Base-by-base conservation (phyloP, 176 grass and related monocot species). In the Cenchrus fungigraminus region DNA sequence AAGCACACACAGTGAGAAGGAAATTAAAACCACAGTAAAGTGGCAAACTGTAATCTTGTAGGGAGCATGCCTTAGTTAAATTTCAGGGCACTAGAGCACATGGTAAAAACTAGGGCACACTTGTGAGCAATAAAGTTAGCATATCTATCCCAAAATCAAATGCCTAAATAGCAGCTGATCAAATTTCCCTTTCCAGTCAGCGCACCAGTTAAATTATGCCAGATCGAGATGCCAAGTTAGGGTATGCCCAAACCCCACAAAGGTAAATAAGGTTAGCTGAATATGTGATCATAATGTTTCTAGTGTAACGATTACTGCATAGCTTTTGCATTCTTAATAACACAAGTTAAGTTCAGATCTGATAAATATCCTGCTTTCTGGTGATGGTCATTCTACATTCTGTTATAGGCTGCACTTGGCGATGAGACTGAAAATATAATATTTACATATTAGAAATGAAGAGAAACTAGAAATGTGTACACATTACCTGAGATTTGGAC, bases 401-500 rank as follows among this genome's bases (percentile, higher is more conserved):
- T 40, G 65, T 32, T 31, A 69, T 54, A 52, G 32, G 74, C 42
- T 14, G 44, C 46, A 62, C 40, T 51, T 47, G 11, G 22, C 16
- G n/a, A 45, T 61, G 17, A 74, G 19, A 62, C 43, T 32, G 61
- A 61, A 78, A 77, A 61, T 11, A 62, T 68, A 90, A 42, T 46
- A 34, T 74, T 74, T 46, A 19, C 44, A 69, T 22, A 84, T 63
- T 43, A 43, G 56, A 85, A 88, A 15, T 79, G 62, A 84, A 83
- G 58, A 58, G 34, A 79, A 51, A 54, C 16, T 79, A 56, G 13
- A 75, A 73, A 25, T 19, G 32, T 63, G 66, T 71, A 45, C 37
- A 73, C 71, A 79, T 75, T 91, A 98, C 97, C 93, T 91, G 91
- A 78, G 91, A 95, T 91, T 96, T 95, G 62, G 97, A 98, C 97